phyloP scores from a whole-genome alignment of 1,139 yeast genomes.

The Saccharomyces hybrid region DNA sequence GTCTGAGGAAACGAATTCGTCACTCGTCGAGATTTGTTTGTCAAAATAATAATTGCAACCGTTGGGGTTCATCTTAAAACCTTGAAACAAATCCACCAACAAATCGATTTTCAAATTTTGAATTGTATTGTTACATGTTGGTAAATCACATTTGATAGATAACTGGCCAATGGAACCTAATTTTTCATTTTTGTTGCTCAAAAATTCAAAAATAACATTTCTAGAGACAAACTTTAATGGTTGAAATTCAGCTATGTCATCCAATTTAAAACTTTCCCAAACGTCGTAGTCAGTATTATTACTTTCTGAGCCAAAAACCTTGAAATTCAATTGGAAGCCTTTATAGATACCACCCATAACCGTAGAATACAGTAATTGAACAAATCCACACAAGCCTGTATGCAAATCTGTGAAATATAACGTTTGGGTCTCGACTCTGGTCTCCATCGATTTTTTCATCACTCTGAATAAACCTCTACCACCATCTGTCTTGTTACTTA shows the following conservation, averaged over 20 bases:
- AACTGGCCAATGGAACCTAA: slow-evolving; percentile 10
- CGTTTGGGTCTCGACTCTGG: slow-evolving; percentile 84
- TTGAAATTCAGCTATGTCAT: slow-evolving; percentile 12
- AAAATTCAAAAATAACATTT: slow-evolving; percentile 56
- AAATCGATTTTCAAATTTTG: slow-evolving; percentile 29
- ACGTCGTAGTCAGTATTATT: slow-evolving; percentile 23
- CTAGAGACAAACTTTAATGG: slow-evolving; percentile 34
- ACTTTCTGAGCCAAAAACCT: slow-evolving; percentile 37
- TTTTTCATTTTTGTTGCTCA: slow-evolving; percentile 34
- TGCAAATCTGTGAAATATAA: slow-evolving; percentile 60
- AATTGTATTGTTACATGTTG: slow-evolving; percentile 45
- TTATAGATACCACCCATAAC: slow-evolving; percentile 66
- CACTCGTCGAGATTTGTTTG: slow-evolving; percentile 34
- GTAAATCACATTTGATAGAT: slow-evolving; percentile 14
- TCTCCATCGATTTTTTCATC: slow-evolving; percentile 28
- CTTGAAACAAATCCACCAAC: slow-evolving; percentile 17
- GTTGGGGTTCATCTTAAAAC: slow-evolving; percentile 72
- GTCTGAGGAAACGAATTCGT: slow-evolving; percentile 1
- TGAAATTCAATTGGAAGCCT: slow-evolving; percentile 81
- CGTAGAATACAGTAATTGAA: slow-evolving; percentile 78
- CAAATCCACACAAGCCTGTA: slow-evolving; percentile 63
- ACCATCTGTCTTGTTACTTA: background rate
- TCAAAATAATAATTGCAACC: slow-evolving; percentile 40
- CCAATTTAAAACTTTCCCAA: slow-evolving; percentile 26
- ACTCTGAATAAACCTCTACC: slow-evolving; percentile 4